Percentiles rank a stretch among this genome's conserved stretches.
Conservation (phyloP, 148 eudicot species). For the Chenopodium formosanum region DNA sequence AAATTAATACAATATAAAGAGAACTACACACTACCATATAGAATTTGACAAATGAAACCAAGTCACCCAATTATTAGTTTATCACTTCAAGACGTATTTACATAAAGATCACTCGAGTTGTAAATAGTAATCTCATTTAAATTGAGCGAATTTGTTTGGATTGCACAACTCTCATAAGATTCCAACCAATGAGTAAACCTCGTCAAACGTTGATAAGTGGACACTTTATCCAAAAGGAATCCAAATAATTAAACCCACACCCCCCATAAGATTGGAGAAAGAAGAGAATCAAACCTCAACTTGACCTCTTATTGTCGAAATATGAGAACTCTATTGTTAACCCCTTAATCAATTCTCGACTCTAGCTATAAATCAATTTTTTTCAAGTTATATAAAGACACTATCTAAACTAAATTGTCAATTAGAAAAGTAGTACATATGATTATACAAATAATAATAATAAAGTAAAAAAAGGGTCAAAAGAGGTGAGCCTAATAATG, state of each 20-base stretch:
- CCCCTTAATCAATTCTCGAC: no score
- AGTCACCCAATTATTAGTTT: no score
- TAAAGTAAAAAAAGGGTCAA: not conserved
- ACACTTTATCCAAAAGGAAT: no score
- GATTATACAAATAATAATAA: not conserved
- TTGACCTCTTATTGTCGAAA: not conserved
- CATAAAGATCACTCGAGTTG: no score
- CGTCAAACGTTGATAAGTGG: no score
- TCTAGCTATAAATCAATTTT: no score
- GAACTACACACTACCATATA: no score
- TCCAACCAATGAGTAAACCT: no score
- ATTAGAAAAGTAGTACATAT: not conserved
- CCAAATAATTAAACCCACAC: no score
- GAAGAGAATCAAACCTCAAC: not conserved
- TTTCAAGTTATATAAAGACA: not conserved
- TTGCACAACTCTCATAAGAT: not conserved
- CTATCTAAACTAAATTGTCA: not conserved
- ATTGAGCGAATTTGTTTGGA: not conserved
- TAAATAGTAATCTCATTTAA: not conserved
- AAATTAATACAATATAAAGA: no score
- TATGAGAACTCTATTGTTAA: not conserved
- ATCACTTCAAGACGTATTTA: not conserved
- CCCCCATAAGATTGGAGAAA: not conserved
- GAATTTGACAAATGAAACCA: no score
- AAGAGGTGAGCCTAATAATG: slow-evolving; percentile 4